Evolutionary conservation across 2,329 filamentous ascomycete genomes (phyloP).

Genomic region (Curvularia spicifera): DNA sequence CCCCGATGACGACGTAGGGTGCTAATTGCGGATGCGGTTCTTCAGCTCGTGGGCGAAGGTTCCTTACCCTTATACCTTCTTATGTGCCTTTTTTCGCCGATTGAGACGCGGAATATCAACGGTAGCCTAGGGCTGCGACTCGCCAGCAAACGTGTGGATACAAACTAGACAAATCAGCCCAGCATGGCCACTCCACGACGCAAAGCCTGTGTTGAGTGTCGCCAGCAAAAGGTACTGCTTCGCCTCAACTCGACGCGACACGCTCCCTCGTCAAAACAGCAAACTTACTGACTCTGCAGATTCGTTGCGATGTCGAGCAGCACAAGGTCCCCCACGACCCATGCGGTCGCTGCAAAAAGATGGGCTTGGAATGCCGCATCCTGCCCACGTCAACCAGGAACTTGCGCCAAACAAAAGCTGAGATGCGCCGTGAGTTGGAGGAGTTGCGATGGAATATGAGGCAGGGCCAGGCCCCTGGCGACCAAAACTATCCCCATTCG

Average conservation of each 20-base stretch:
- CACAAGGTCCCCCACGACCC: conserved; percentile 47
- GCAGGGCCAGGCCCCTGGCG: conserved; percentile 33
- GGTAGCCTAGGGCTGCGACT: conserved; percentile 27
- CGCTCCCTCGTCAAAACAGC: conserved; percentile 4
- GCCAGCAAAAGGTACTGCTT: conserved; percentile 46
- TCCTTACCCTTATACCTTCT: conserved; percentile 26
- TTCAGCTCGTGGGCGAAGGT: conserved; percentile 26
- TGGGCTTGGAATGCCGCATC: conserved; percentile 47
- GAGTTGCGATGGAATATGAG: conserved; percentile 47
- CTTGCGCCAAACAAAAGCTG: conserved; percentile 47
- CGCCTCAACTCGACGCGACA: conserved; percentile 9
- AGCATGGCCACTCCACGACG: conserved; percentile 45
- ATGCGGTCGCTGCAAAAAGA: conserved; percentile 46
- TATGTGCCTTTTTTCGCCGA: conserved; percentile 38
- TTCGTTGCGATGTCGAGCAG: conserved; percentile 49
- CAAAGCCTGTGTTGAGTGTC: conserved; percentile 48
- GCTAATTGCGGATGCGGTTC: conserved; percentile 30
- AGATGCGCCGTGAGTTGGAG: conserved; percentile 48
- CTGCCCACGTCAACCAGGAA: conserved; percentile 48
- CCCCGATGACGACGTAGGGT: conserved; percentile 44
- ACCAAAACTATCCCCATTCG: conserved; percentile 35
- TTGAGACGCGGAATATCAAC: conserved; percentile 25
- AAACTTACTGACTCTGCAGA: conserved; percentile 33
- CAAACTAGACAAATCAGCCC: conserved; percentile 26
- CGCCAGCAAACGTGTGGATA: conserved; percentile 31